Evolutionary conservation across 148 eudicot species (phyloP).

Genomic region (Arctostaphylos glauca): DNA sequence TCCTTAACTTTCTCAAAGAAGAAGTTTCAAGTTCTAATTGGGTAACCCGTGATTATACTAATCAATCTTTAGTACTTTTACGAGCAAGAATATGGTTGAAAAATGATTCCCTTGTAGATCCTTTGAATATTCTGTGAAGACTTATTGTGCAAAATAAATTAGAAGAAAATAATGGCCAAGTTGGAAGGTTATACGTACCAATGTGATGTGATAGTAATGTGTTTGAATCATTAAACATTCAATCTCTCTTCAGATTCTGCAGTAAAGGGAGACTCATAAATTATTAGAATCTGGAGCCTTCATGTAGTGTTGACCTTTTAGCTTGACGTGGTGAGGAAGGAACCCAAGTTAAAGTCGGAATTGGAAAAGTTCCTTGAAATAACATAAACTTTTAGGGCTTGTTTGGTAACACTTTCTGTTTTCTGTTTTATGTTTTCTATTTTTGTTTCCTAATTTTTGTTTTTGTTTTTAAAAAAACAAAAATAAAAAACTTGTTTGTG

Average conservation of each 20-base stretch:
- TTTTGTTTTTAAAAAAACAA: too few species aligned
- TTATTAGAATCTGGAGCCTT: too few species aligned
- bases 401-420: too few species aligned
- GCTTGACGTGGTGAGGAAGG: neutral
- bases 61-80: neutral
- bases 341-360: neutral
- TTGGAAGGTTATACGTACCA: too few species aligned
- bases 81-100: neutral
- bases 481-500: too few species aligned
- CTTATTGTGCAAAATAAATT: neutral
- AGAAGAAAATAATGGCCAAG: neutral
- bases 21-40: neutral
- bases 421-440: too few species aligned
- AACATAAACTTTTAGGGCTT: too few species aligned
- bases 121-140: neutral
- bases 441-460: too few species aligned
- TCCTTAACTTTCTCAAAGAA: neutral
- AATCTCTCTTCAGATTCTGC: too few species aligned
- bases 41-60: neutral
- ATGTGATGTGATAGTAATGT: too few species aligned
- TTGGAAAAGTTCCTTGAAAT: neutral
- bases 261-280: too few species aligned
- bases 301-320: neutral
- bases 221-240: too few species aligned
- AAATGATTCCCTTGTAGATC: neutral